Evolutionary conservation across 1,284 basidiomycete species (phyloP), one percentile per base, ranked within the genome.

Genomic region (Ustilago bromivora): DNA sequence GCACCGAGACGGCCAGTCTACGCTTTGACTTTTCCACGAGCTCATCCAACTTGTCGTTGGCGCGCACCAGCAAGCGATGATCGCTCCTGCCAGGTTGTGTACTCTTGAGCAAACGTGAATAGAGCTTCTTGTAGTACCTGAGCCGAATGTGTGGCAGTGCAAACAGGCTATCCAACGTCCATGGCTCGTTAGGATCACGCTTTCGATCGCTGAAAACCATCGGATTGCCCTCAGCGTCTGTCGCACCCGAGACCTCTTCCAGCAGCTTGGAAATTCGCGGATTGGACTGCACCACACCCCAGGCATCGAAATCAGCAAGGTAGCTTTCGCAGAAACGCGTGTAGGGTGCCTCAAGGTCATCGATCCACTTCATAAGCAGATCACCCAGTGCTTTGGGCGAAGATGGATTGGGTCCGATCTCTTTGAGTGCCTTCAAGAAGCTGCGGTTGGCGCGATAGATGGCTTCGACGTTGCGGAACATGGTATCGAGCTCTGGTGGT

Each of bases 331-430:
- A 91, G 86, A 96, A 99, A 56, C 89, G 90, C 59, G 91, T 91
- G 86, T 99, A 99, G 1, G 97, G 93, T 8, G 89, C 89, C 71
- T 95, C 93, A 49, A 86, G 76, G 53, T 71, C 69, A 87, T 91
- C 81, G 79, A 96, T 95, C 96, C 96, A 99, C 87, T 93, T 92
- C 93, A 98, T 98, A 67, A 99, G 89, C 55, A 99, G 88, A 87
- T 98, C 96, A 56, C 96, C 96, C 23, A 99, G 89, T 12, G 93
- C 94, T 85, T 96, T 97, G 15, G 96, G 94, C n/a, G 93, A 94
- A 1, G 94, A 92, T 0, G 96, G 95, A 87, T 93, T 94, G 52
- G 93, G 91, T 9, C 95, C 96, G 71, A 99, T 96, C 75, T 97
- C 95, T 86, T 93, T 94, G 71, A 99, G 89, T 90, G 93, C 93